A percentile compares a stretch with the other conserved stretches of the same genome.
These are phyloP conservation scores for Sedum album DNA, from an alignment of 164 flowering plant genomes.

Conservation along the genomic window DNA sequence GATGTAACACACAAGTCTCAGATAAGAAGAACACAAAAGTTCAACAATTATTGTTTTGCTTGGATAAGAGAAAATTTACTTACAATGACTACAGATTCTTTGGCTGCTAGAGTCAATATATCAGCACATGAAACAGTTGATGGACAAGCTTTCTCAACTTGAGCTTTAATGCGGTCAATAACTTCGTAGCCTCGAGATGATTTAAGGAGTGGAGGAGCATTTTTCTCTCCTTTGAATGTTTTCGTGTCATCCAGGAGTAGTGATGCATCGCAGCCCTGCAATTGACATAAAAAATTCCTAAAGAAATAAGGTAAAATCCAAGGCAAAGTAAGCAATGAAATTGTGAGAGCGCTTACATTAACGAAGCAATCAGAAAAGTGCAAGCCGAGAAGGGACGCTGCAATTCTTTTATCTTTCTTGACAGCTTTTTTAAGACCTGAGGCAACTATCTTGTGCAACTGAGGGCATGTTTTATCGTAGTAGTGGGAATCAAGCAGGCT, in stretches of 20 bases:
- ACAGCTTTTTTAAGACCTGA: constrained; percentile 48
- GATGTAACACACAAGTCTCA: not conserved
- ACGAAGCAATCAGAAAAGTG: constrained; percentile 77
- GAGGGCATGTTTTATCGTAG: constrained; percentile 52
- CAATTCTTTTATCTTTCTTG: constrained; percentile 55
- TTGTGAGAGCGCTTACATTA: constrained; percentile 29
- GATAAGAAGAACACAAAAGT: not conserved
- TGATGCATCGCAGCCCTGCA: constrained; percentile 53
- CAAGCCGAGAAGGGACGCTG: constrained; percentile 64
- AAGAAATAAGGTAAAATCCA: not conserved
- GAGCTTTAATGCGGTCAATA: constrained; percentile 41
- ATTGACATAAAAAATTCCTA: too few relatives aligned
- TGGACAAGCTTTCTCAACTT: constrained; percentile 46
- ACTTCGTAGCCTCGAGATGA: constrained; percentile 50
- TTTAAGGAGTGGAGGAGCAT: constrained; percentile 35
- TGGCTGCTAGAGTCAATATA: constrained; percentile 40
- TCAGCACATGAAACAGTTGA: constrained; percentile 47
- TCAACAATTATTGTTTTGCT: not conserved
- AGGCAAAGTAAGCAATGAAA: not conserved
- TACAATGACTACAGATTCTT: constrained; percentile 41
- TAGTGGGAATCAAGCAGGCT: constrained; percentile 12
- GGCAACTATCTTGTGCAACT: constrained; percentile 40
- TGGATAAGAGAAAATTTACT: constrained; percentile 3
- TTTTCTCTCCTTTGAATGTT: constrained; percentile 35
- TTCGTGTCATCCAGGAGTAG: constrained; percentile 38